These are phyloP conservation scores for Alternaria sp. DNA, from an alignment of 2,329 filamentous ascomycete genomes.

Conservation along the genomic window DNA sequence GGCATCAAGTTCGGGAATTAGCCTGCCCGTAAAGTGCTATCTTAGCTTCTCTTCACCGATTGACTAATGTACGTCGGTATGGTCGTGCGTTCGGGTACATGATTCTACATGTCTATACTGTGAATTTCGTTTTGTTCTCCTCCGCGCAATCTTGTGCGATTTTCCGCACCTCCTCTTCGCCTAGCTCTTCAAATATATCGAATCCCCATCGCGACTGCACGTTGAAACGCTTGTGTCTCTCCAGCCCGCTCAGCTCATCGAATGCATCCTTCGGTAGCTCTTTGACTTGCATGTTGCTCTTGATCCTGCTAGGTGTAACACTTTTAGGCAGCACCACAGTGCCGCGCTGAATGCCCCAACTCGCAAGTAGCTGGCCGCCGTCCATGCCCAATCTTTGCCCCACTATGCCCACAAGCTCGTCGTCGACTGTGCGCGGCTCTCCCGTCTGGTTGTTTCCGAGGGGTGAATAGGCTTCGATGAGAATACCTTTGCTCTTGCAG, in stretches of 20 bases:
- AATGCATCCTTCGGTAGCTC: slow-evolving; percentile 73
- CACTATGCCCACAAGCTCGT: slow-evolving; percentile 23
- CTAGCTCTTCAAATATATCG: slow-evolving; percentile 34
- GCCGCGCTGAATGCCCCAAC: slow-evolving; percentile 79
- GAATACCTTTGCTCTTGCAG: slow-evolving; percentile 73
- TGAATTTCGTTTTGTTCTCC: slow-evolving; percentile 31
- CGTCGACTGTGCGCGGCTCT: slow-evolving; percentile 60
- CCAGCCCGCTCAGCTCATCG: slow-evolving; percentile 61
- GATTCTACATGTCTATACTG: neutral
- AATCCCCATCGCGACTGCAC: slow-evolving; percentile 31
- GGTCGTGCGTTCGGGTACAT: too few species aligned
- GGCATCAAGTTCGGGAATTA: too few species aligned
- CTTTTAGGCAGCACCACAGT: slow-evolving; percentile 86
- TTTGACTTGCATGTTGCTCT: slow-evolving; percentile 73
- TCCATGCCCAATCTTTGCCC: slow-evolving; percentile 63
- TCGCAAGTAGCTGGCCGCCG: slow-evolving; percentile 74
- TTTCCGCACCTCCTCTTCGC: slow-evolving; percentile 24
- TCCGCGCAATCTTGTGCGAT: slow-evolving; percentile 23
- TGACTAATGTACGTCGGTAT: too few species aligned
- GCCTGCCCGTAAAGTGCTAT: too few species aligned
- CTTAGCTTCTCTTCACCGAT: too few species aligned
- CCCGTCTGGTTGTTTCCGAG: slow-evolving; percentile 69
- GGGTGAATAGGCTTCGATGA: slow-evolving; percentile 74
- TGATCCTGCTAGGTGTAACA: slow-evolving; percentile 73
- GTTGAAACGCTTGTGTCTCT: slow-evolving; percentile 35